Evolutionary conservation across 2,329 filamentous ascomycete species (phyloP).

Genomic region (Penicillium capsulatum): DNA sequence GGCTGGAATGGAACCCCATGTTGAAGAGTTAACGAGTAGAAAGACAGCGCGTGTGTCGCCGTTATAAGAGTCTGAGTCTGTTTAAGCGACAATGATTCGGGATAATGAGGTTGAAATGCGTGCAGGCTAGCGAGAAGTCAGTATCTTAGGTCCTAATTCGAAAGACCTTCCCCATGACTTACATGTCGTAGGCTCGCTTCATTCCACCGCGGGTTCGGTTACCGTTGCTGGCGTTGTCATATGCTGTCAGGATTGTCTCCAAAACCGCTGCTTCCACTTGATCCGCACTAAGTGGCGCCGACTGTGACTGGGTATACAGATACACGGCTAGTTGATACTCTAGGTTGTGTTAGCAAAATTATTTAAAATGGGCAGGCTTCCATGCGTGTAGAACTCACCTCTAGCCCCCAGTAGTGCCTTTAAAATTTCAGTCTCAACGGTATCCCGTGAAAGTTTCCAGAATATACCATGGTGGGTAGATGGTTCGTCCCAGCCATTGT

Average conservation of each 20-base stretch:
- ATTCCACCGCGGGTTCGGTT: conserved; percentile 60
- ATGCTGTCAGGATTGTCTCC: conserved; percentile 51
- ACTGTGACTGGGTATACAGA: conserved; percentile 34
- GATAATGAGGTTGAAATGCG: conserved; percentile 42
- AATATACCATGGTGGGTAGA: conserved; percentile 43
- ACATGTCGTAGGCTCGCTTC: conserved; percentile 58
- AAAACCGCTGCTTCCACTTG: conserved; percentile 53
- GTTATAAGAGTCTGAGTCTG: conserved; percentile 53
- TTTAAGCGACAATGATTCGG: conserved; percentile 37
- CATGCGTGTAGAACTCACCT: conserved; percentile 28
- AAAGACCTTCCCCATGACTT: too few species aligned
- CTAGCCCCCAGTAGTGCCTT: conserved; percentile 51
- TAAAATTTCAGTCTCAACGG: conserved; percentile 55
- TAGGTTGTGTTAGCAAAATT: conserved; percentile 20
- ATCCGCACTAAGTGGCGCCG: conserved; percentile 37
- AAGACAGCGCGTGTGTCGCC: conserved; percentile 61
- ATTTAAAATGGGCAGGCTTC: background rate
- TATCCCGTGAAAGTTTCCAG: conserved; percentile 48
- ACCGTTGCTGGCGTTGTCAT: conserved; percentile 64
- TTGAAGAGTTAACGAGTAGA: conserved; percentile 60
- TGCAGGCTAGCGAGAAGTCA: conserved; percentile 31
- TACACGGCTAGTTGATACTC: conserved; percentile 42
- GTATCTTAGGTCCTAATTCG: too few species aligned
- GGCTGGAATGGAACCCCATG: conserved; percentile 63
- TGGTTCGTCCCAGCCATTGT: conserved; percentile 22